These are phyloP conservation scores for Fusarium tupiense DNA, from an alignment of 2,329 filamentous ascomycete genomes.

Conservation along the genomic window DNA sequence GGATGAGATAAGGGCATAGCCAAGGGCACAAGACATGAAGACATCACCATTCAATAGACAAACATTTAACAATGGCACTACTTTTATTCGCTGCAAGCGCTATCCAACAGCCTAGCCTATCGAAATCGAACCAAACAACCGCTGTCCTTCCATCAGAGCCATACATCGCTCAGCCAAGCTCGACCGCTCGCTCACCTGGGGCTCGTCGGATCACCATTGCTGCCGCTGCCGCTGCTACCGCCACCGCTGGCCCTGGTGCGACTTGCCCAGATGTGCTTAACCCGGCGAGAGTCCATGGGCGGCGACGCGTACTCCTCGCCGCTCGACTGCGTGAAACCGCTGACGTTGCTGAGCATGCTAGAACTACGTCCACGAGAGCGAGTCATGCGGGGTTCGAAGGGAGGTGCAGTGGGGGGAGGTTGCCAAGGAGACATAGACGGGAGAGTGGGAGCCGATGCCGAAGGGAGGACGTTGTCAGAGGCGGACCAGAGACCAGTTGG, in stretches of 20 bases:
- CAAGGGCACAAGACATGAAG: background rate
- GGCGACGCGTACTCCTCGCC: constrained; percentile 56
- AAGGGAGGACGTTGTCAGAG: constrained; percentile 47
- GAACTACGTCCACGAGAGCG: constrained; percentile 68
- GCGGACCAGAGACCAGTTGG: constrained; percentile 51
- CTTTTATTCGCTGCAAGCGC: constrained; percentile 42
- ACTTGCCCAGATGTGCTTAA: constrained; percentile 41
- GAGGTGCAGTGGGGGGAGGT: constrained; percentile 51
- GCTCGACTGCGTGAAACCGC: constrained; percentile 73
- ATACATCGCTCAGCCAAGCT: background rate
- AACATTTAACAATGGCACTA: constrained; percentile 41
- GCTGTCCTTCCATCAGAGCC: constrained; percentile 9
- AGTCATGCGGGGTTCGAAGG: constrained; percentile 48
- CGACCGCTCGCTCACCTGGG: constrained; percentile 41
- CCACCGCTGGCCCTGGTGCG: constrained; percentile 47
- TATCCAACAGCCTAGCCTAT: constrained; percentile 40
- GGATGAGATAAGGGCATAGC: background rate
- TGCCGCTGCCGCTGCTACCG: constrained; percentile 61
- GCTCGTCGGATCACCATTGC: constrained; percentile 63
- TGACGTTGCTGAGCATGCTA: constrained; percentile 73
- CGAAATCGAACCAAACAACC: constrained; percentile 25
- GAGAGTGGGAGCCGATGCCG: constrained; percentile 44
- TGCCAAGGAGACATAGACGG: constrained; percentile 49
- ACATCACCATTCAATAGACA: background rate
- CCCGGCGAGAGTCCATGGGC: constrained; percentile 31